Base-by-base conservation (phyloP, 2,329 filamentous ascomycete species). In the Stemphylium beticola region DNA sequence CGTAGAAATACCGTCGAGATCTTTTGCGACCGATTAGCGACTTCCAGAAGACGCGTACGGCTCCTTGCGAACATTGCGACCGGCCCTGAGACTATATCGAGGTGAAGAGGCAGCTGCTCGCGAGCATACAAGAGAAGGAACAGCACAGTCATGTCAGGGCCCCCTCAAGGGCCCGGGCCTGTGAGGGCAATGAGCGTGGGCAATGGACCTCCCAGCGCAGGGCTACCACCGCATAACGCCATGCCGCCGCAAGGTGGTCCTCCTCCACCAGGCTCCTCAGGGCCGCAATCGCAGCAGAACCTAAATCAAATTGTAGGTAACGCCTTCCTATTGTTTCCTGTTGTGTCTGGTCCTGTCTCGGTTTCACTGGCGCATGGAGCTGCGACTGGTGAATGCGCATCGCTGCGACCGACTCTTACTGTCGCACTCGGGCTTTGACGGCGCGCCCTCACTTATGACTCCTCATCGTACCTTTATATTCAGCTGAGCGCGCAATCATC, bases 261-360 rank as follows among this genome's bases (percentile, higher is more conserved):
- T 55, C 76, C 82, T 55, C 76, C 82, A 55, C 75, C 79, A 59
- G 68, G 75, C 65, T 74, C 81, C 53, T 72, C 79, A 42, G 76
- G 69, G n/a, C 65, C 75, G 12, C 87, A 92, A 77, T 92, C 89
- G 2, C 92, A 93, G 60, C 91, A 96, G 68, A 96, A 97, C 71
- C 77, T 97, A 1, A 98, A 98, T 68, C 92, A 96, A 66, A 98
- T 98, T 76, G 93, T 97, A 83, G 84, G 93, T 81, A 24, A 17
- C 39, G 9, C n/a, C 39, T 34, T 47, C 40, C 42, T 53, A 22
- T 31, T 26, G 24, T 7, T 39, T n/a, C n/a, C 4, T 0, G 4
- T 18, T 8, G n/a, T 29, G 4, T 43, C 15, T 22, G 12, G 15
- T 24, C 20, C 33, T 40, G 5, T 50, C n/a, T 26, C 6, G 15